phyloP scores from a whole-genome alignment of 306 rosid genomes.

The Calophaca sinica region DNA sequence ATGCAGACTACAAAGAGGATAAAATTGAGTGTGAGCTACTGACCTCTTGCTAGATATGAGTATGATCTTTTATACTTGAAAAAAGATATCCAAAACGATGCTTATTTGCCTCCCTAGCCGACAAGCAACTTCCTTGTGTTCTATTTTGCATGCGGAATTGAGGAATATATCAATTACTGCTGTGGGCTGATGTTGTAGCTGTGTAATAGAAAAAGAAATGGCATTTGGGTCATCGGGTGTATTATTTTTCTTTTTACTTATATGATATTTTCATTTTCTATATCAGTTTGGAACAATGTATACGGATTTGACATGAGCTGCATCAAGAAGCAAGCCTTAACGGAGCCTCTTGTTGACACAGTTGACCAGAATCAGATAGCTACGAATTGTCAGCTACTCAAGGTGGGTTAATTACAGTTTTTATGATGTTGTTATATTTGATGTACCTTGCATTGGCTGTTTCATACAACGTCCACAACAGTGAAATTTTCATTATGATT shows the following conservation, averaged over 20 bases:
- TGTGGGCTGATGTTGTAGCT: conserved; percentile 3
- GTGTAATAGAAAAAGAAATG: neutral
- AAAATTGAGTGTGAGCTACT: conserved; percentile 91
- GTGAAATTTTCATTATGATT: too few relatives aligned
- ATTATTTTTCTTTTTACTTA: neutral
- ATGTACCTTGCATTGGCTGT: conserved; percentile 1
- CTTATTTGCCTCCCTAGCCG: conserved; percentile 10
- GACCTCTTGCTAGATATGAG: conserved; percentile 35
- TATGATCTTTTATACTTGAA: conserved; percentile 30
- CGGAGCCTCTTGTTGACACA: conserved; percentile 97
- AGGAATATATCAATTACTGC: conserved; percentile 13
- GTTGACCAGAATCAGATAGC: conserved; percentile 96
- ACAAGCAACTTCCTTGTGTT: neutral
- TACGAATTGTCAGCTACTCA: conserved; percentile 88
- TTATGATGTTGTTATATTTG: conserved; percentile 12
- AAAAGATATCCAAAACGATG: conserved; percentile 7
- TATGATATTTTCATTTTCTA: conserved; percentile 37
- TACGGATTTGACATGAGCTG: conserved; percentile 98
- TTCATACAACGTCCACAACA: too few relatives aligned
- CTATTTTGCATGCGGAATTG: neutral
- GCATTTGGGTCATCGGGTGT: neutral
- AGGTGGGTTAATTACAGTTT: conserved; percentile 58
- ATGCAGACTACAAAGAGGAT: conserved; percentile 97
- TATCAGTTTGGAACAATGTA: conserved; percentile 90
- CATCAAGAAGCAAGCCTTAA: conserved; percentile 95